These are phyloP conservation scores for Septoria petroselini DNA, from an alignment of 2,329 filamentous ascomycete species.

Conservation along the genomic window DNA sequence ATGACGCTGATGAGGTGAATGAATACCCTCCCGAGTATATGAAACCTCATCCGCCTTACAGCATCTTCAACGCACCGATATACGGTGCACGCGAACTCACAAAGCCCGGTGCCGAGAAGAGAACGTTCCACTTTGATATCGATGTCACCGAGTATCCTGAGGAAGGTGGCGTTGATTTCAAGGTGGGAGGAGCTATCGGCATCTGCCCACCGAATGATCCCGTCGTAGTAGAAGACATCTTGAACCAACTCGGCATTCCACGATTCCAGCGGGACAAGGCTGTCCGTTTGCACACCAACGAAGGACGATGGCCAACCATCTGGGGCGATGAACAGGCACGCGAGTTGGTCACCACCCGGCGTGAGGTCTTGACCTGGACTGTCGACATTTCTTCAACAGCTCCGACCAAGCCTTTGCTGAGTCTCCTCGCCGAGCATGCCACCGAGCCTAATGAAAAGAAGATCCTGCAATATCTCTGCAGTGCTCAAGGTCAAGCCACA, in stretches of 20 bases:
- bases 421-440: constrained; percentile 81
- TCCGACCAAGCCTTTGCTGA: constrained; percentile 81
- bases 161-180: constrained; percentile 84
- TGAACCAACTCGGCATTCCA: constrained; percentile 78
- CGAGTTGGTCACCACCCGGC: constrained; percentile 81
- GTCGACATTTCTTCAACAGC: constrained; percentile 89
- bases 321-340: constrained; percentile 89
- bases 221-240: constrained; percentile 73
- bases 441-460: constrained; percentile 79
- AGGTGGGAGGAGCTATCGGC: constrained; percentile 92
- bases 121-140: constrained; percentile 95
- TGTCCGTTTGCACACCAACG: constrained; percentile 71
- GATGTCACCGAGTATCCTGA: constrained; percentile 92
- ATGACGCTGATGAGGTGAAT: constrained; percentile 43
- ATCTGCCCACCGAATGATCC: constrained; percentile 84
- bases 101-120: constrained; percentile 83
- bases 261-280: constrained; percentile 80
- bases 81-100: constrained; percentile 84
- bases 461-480: constrained; percentile 79
- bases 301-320: constrained; percentile 91
- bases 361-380: constrained; percentile 94
- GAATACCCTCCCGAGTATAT: constrained; percentile 81
- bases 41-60: constrained; percentile 88
- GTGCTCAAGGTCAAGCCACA: constrained; percentile 82
- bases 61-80: constrained; percentile 86